Evolutionary conservation across 306 rosid species (phyloP).

Genomic region (Begonia masoniana): DNA sequence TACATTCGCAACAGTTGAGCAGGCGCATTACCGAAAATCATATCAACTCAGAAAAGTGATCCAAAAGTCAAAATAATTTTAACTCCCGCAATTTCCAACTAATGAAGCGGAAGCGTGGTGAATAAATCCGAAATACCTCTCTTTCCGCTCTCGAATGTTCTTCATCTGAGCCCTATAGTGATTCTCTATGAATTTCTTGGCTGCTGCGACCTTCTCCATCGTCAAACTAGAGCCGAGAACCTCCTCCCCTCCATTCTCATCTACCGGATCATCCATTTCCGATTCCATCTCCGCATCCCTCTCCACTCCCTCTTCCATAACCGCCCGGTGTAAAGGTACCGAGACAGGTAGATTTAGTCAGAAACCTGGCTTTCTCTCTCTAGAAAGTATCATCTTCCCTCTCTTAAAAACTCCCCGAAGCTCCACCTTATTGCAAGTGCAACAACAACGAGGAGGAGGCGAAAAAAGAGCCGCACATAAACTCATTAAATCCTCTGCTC

Average conservation of each 20-base stretch:
- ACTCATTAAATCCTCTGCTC: constrained; percentile 11
- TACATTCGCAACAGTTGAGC: too few relatives aligned
- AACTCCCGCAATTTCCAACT: constrained; percentile 10
- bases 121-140: constrained; percentile 43
- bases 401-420: constrained; percentile 21
- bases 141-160: constrained; percentile 87
- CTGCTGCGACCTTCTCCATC: constrained; percentile 98
- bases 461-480: constrained; percentile 9
- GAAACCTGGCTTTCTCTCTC: constrained; percentile 31
- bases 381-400: constrained; percentile 28
- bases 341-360: not conserved
- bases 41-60: too few relatives aligned
- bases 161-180: constrained; percentile 98
- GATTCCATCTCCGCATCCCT: constrained; percentile 1
- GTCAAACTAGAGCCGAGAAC: constrained; percentile 80
- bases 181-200: constrained; percentile 91
- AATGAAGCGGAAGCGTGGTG: constrained; percentile 11
- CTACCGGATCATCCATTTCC: constrained; percentile 68
- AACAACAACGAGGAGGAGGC: constrained; percentile 19
- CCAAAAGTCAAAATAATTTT: not conserved
- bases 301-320: constrained; percentile 12
- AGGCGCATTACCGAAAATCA: too few relatives aligned
- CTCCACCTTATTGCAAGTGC: constrained; percentile 39
- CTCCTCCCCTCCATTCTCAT: constrained; percentile 46
- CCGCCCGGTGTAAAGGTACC: constrained; percentile 32